These are phyloP conservation scores for Malus sieversii DNA, from an alignment of 306 rosid genomes.

Conservation along the genomic window DNA sequence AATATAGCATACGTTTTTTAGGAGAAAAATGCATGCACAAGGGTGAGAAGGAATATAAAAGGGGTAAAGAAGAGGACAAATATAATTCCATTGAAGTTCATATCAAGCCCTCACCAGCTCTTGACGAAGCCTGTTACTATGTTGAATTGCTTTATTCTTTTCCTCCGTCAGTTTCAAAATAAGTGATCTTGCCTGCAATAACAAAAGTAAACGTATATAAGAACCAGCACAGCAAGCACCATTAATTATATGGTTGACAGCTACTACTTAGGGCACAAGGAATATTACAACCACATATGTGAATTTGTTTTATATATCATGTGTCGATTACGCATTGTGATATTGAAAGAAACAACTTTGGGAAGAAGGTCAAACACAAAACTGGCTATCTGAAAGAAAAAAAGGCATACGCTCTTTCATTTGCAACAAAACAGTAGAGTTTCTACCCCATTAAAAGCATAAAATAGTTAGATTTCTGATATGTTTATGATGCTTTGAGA, in stretches of 20 bases:
- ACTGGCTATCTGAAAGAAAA: neutral
- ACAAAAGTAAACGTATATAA: conserved; percentile 9
- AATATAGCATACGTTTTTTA: neutral
- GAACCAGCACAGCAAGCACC: neutral
- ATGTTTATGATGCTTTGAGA: neutral
- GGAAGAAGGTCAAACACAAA: neutral
- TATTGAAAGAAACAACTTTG: neutral
- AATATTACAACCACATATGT: too few relatives aligned
- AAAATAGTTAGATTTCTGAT: neutral
- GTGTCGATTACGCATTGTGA: neutral
- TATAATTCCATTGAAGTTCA: neutral
- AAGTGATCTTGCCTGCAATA: conserved; percentile 63
- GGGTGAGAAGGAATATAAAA: neutral
- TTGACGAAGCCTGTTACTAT: conserved; percentile 63
- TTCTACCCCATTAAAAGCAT: neutral
- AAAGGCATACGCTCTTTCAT: neutral
- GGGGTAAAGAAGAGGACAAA: neutral
- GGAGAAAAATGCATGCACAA: neutral
- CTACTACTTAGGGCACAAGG: neutral
- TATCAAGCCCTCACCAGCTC: conserved; percentile 63
- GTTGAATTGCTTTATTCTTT: conserved; percentile 58
- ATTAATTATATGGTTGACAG: neutral
- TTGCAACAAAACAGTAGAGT: neutral
- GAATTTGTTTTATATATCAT: neutral
- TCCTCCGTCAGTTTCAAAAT: conserved; percentile 67